Conservation (phyloP, 768 basidiomycete species). For the Melanogaster broomeanus region DNA sequence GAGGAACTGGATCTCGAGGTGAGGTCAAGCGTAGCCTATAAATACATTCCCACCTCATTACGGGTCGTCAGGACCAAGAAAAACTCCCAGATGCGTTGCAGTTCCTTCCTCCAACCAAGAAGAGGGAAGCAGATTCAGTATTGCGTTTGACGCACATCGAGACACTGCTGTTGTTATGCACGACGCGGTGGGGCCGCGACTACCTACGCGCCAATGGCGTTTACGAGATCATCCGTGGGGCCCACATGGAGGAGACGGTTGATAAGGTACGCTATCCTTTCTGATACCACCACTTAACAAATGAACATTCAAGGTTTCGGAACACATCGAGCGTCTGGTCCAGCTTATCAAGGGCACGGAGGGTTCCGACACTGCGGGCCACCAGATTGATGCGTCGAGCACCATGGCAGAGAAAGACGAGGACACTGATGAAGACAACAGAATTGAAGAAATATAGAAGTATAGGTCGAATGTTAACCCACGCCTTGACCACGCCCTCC, state of each 20-base stretch:
- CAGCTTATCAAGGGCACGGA: slow-evolving; percentile 83
- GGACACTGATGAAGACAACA: slow-evolving; percentile 61
- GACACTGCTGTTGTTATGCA: slow-evolving; percentile 84
- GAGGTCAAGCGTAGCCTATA: slow-evolving; percentile 9
- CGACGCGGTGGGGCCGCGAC: slow-evolving; percentile 87
- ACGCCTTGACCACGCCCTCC: slow-evolving; percentile 5
- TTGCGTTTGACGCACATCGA: slow-evolving; percentile 88
- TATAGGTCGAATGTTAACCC: slow-evolving; percentile 19
- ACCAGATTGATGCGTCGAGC: slow-evolving; percentile 33
- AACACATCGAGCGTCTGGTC: slow-evolving; percentile 87
- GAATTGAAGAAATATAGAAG: slow-evolving; percentile 72
- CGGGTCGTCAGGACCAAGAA: slow-evolving; percentile 77
- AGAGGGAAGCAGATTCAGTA: slow-evolving; percentile 73
- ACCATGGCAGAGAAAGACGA: slow-evolving; percentile 21
- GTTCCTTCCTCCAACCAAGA: slow-evolving; percentile 84
- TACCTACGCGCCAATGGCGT: slow-evolving; percentile 77
- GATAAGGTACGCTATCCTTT: slow-evolving; percentile 58
- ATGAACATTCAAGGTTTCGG: slow-evolving; percentile 59
- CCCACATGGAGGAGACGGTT: slow-evolving; percentile 77
- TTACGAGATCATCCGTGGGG: slow-evolving; percentile 79
- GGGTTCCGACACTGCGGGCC: slow-evolving; percentile 46
- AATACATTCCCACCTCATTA: not conserved
- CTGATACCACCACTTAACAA: not conserved
- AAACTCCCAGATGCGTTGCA: slow-evolving; percentile 81
- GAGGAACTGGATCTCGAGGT: slow-evolving; percentile 96